phyloP scores from a whole-genome alignment of 495 filamentous ascomycete genomes.

The Tuber borchii region DNA sequence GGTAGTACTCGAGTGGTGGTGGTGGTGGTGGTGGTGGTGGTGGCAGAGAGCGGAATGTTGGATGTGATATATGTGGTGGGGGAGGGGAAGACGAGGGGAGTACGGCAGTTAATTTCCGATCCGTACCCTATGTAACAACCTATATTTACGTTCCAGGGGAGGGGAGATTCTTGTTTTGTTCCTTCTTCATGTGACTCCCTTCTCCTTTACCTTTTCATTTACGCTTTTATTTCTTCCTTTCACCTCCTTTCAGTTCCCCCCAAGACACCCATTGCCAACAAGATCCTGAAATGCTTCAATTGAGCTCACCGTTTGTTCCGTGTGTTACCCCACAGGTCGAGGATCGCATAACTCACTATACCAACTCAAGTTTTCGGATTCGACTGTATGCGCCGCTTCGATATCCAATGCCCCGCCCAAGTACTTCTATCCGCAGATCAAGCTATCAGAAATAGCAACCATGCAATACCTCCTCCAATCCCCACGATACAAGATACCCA shows the following conservation, averaged over 20 bases:
- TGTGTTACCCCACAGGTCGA: constrained; percentile 29
- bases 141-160: constrained; percentile 13
- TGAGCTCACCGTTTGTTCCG: constrained; percentile 18
- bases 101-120: constrained; percentile 18
- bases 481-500: constrained; percentile 38
- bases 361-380: constrained; percentile 36
- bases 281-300: constrained; percentile 26
- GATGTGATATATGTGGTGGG: constrained; percentile 7
- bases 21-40: constrained; percentile 8
- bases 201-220: constrained; percentile 9
- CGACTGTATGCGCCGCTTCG: constrained; percentile 39
- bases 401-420: constrained; percentile 40
- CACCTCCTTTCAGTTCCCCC: constrained; percentile 13
- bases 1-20: not conserved
- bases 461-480: constrained; percentile 40
- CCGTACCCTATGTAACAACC: constrained; percentile 20
- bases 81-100: not conserved
- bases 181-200: constrained; percentile 22
- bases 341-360: constrained; percentile 42
- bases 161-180: constrained; percentile 13
- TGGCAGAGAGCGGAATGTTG: constrained; percentile 6
- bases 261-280: constrained; percentile 12
- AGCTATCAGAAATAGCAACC: constrained; percentile 41
- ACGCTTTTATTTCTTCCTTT: not conserved
- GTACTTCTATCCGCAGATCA: constrained; percentile 39